Base-by-base conservation (phyloP, 495 filamentous ascomycete genomes). In the Penicillium turbatum region DNA sequence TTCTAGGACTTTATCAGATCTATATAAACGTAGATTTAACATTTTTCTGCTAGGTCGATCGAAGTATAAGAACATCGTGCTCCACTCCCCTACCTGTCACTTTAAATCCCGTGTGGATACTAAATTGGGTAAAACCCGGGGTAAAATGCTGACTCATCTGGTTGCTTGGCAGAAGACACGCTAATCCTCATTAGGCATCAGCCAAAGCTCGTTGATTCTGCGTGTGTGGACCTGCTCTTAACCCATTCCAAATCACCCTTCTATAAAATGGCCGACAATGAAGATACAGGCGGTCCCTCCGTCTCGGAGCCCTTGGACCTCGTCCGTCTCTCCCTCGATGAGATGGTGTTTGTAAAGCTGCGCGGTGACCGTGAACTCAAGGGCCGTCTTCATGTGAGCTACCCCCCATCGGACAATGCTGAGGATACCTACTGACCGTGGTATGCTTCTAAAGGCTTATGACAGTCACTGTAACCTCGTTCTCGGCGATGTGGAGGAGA, bases 381-480 rank as follows among this genome's bases (percentile, higher is more conserved):
- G 76, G 93, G 93, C 48, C 82, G 90, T 48, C 79, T 98, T 63
- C 93, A 97, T 72, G 93, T 97, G 76, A 56, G 86, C 72, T 27
- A 29, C 30, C 16, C 35, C 19, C 16, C 13, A 35, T 53, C 51
- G 45, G 16, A n/a, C 34, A 15, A 34, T 51, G n/a, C 24, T 32
- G 21, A 27, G 29, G 12, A 8, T 46, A 9, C 41, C 32, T 24
- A 48, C 56, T 63, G 59, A 62, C 48, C 34, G 39, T 59, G 36
- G 57, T 32, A 10, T 58, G n/a, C 41, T 19, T 37, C 27, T 9
- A 17, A 61, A 99, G 95, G 93, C 92, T 30, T 99, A 97, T 68
- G 93, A 99, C 67, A 93, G 88, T 62, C 93, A 99, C 68, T 97
- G 93, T 82, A 99, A 99, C 65, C 73, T 97, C n/a, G 89, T 99